These are phyloP conservation scores for Quercus lobata DNA, from an alignment of 331 rosid genomes.

Conservation along the genomic window DNA sequence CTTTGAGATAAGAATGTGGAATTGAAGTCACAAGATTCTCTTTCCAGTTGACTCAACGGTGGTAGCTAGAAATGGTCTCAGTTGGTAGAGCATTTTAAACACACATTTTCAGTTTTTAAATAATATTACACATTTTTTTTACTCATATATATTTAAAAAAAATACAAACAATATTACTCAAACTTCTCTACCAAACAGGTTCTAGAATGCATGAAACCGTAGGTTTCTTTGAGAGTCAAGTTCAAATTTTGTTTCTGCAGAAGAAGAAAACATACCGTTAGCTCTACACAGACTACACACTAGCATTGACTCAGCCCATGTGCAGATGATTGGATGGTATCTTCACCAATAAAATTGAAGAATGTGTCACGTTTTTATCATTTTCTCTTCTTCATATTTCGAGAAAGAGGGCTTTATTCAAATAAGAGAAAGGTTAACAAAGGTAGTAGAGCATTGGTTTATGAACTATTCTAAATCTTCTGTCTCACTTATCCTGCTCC, in stretches of 20 bases:
- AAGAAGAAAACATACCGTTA: background rate
- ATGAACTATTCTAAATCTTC: no score
- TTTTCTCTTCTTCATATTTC: background rate
- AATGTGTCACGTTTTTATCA: constrained; percentile 10
- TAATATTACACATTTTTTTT: no score
- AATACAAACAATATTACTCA: no score
- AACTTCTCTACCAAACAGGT: no score
- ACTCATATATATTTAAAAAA: no score
- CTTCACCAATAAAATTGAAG: background rate
- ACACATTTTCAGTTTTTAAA: no score
- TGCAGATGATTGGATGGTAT: background rate
- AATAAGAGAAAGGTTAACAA: no score
- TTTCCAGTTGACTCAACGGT: background rate
- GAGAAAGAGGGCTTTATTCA: background rate
- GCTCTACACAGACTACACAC: background rate
- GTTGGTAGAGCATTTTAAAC: no score
- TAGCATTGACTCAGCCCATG: constrained; percentile 21
- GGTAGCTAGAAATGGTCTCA: background rate
- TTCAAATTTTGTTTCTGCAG: background rate
- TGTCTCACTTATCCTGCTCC: no score
- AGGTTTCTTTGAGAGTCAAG: background rate
- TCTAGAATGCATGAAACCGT: background rate
- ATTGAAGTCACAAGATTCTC: constrained; percentile 4
- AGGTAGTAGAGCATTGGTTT: rapidly evolving
- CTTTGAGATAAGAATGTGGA: background rate